Evolutionary conservation across 73 alveolate species (phyloP), one percentile per base, ranked within the genome.

Genomic region (Symbiodinium natans): DNA sequence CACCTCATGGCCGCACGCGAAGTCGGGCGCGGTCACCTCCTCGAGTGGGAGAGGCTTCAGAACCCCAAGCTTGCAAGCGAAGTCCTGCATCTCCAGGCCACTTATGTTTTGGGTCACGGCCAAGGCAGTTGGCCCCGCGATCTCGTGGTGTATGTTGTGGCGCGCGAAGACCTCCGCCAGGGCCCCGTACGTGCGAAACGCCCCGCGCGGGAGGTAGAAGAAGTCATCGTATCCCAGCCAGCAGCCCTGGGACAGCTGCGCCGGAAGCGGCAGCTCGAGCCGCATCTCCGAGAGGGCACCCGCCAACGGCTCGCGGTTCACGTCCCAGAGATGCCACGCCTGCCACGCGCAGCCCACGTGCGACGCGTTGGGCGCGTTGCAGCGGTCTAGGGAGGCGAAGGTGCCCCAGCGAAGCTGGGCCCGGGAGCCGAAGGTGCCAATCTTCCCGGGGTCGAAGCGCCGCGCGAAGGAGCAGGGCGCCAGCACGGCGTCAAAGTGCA

Each of bases 401-500:
- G 82, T 68, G 39, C 33, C 39, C 41, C 41, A 68, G 36, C 36
- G 43, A 27, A 75, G 85, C 46, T 75, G 43, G 23, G 43, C 85
- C 36, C 33, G 17, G 33, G 27, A 38, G 43, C 85, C 43, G 42
- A 34, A 75, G 3, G 85, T 15, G 85, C 85, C 85, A n/a, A 75
- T 33, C 42, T 75, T 75, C 0, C n/a, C 46, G 43, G 85, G 31
- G 13, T 75, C 42, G 36, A 75, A 75, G 42, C 31, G 41, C 85
- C 10, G 41, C 29, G 42, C 85, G 6, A 75, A 75, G 85, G 41
- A 1, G 85, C 85, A 75, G 43, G 85, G 85, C 2, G 85, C 41
- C 85, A 75, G 33, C 31, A 75, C 46, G 33, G 85, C 85, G 19
- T 75, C 85, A 33, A 75, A 75, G 85, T 75, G 85, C 85, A 75